Percentiles rank a stretch among this genome's conserved stretches.
Conservation (phyloP, 805 yeast genomes). For the Metschnikowia cerradonensis region DNA sequence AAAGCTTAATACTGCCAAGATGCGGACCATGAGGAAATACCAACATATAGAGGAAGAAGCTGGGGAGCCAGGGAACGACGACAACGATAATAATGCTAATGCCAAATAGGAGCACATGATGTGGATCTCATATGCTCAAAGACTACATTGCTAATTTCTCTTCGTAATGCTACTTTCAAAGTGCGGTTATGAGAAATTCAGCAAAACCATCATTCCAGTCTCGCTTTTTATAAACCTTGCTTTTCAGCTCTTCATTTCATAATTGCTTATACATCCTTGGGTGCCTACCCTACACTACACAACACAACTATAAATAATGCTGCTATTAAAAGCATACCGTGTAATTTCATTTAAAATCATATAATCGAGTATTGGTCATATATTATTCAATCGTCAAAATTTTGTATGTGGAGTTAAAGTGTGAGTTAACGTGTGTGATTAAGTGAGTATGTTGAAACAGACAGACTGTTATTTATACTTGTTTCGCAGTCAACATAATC, state of each 20-base stretch:
- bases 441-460: too few species aligned
- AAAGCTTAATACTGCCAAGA: slow-evolving; percentile 37
- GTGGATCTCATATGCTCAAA: neutral
- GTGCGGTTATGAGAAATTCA: neutral
- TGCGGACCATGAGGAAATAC: slow-evolving; percentile 10
- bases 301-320: too few species aligned
- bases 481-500: neutral
- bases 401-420: too few species aligned
- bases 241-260: too few species aligned
- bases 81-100: neutral
- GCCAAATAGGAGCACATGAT: neutral
- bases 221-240: too few species aligned
- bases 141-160: neutral
- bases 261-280: too few species aligned
- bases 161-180: neutral
- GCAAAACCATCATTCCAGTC: neutral
- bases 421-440: too few species aligned
- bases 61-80: neutral
- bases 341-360: too few species aligned
- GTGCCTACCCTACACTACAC: too few species aligned
- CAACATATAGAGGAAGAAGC: neutral
- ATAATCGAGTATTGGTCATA: too few species aligned
- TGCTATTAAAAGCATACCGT: too few species aligned
- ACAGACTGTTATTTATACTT: neutral
- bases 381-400: too few species aligned